A percentile compares a stretch with the other conserved stretches of the same genome.
phyloP scores from a whole-genome alignment of 2,329 filamentous ascomycete genomes.

The Fusarium clavum region DNA sequence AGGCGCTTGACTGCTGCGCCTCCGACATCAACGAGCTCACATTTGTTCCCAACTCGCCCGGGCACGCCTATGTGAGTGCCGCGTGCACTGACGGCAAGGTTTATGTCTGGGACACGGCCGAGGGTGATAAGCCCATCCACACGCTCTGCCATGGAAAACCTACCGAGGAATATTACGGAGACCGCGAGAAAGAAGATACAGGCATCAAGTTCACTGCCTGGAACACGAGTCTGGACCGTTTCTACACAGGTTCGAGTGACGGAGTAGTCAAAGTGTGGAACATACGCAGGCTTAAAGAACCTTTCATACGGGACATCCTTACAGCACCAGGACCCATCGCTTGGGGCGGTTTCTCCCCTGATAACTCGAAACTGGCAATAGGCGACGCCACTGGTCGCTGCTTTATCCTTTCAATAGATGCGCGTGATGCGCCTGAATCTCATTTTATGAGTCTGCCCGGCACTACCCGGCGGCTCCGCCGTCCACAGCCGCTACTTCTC shows the following conservation, averaged over 20 bases:
- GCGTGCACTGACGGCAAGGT: conserved; percentile 71
- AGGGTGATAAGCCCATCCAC: conserved; percentile 67
- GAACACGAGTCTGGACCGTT: conserved; percentile 66
- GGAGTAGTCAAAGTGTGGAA: conserved; percentile 74
- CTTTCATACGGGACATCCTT: conserved; percentile 65
- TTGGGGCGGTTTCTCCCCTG: conserved; percentile 68
- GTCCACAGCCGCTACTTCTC: conserved; percentile 61
- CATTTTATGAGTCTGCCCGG: conserved; percentile 54
- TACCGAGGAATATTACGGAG: conserved; percentile 54
- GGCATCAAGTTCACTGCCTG: conserved; percentile 74
- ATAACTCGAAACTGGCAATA: conserved; percentile 65
- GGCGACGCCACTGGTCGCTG: conserved; percentile 72
- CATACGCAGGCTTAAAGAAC: conserved; percentile 58
- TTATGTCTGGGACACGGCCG: conserved; percentile 72
- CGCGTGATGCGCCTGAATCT: conserved; percentile 53
- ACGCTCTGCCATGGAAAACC: conserved; percentile 64
- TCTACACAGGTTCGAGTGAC: conserved; percentile 74
- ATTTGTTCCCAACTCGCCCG: conserved; percentile 65
- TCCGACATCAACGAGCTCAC: conserved; percentile 72
- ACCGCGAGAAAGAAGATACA: conserved; percentile 67
- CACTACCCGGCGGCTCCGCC: conserved; percentile 53
- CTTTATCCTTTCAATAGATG: conserved; percentile 64
- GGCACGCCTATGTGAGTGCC: conserved; percentile 67
- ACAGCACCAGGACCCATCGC: conserved; percentile 68
- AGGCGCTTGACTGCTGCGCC: conserved; percentile 69